These are phyloP conservation scores for Pythium aquatile DNA, from an alignment of 352 stramenopile species.

Conservation along the genomic window DNA sequence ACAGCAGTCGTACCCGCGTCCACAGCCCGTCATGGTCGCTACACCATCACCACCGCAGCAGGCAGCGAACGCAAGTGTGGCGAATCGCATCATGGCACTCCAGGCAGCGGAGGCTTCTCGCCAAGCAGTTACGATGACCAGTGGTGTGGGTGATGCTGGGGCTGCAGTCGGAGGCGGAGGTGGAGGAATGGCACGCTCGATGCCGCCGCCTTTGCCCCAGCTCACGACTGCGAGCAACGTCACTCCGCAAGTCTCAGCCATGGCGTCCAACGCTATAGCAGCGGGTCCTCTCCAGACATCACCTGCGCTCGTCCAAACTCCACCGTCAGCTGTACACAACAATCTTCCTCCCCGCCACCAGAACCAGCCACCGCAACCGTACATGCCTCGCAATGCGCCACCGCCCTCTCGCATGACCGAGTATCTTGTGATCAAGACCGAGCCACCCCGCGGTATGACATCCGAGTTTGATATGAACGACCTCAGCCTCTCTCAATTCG, in stretches of 20 bases:
- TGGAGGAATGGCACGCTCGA: constrained; percentile 17
- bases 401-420: constrained; percentile 42
- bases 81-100: constrained; percentile 33
- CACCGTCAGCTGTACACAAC: constrained; percentile 12
- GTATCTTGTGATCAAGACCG: constrained; percentile 28
- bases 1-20: constrained; percentile 18
- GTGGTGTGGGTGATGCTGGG: background rate
- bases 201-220: constrained; percentile 15
- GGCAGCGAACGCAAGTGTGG: constrained; percentile 16
- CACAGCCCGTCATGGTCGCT: constrained; percentile 16
- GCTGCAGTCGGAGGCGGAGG: constrained; percentile 8
- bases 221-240: constrained; percentile 1
- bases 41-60: constrained; percentile 33
- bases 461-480: constrained; percentile 75
- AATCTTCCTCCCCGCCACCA: constrained; percentile 5
- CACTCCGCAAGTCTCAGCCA: background rate
- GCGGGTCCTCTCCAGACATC: background rate
- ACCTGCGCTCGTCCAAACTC: background rate
- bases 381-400: constrained; percentile 38
- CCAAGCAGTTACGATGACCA: constrained; percentile 18
- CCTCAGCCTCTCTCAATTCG: constrained; percentile 82
- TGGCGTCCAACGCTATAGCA: background rate
- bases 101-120: constrained; percentile 31
- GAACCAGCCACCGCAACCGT: constrained; percentile 22
- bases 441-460: constrained; percentile 22